Percentiles rank a stretch among this genome's conserved stretches.
Evolutionary conservation across 768 basidiomycete genomes (phyloP).

Genomic region (Cubamyces sp.): DNA sequence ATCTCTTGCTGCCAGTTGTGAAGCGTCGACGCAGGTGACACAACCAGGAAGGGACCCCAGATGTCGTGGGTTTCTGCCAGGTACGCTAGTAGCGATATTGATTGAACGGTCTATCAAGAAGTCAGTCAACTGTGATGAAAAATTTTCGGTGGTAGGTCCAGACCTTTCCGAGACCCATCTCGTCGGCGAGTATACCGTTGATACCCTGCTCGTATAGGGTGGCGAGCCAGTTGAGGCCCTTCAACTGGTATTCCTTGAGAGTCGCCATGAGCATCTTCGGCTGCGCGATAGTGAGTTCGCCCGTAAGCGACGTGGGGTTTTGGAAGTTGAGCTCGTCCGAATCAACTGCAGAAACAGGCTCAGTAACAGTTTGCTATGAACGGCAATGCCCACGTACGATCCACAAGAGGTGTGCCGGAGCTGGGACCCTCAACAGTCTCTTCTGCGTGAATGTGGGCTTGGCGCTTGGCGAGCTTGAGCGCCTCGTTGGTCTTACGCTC

Average conservation of each 20-base stretch:
- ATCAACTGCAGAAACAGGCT: constrained; percentile 59
- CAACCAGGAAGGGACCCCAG: constrained; percentile 99
- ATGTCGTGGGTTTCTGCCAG: constrained; percentile 97
- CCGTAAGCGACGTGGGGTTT: constrained; percentile 90
- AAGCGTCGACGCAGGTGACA: constrained; percentile 94
- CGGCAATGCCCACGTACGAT: constrained; percentile 54
- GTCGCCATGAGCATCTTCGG: constrained; percentile 96
- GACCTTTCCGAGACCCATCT: constrained; percentile 95
- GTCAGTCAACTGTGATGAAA: neutral
- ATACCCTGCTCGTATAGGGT: constrained; percentile 99
- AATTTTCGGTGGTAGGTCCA: constrained; percentile 19
- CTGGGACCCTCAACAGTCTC: constrained; percentile 40
- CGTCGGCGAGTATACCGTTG: constrained; percentile 98
- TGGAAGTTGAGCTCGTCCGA: constrained; percentile 99
- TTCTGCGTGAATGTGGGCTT: constrained; percentile 47
- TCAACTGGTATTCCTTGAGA: constrained; percentile 97
- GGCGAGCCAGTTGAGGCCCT: constrained; percentile 97
- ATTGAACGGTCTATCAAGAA: constrained; percentile 83
- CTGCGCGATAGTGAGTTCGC: constrained; percentile 83
- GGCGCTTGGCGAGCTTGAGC: constrained; percentile 63
- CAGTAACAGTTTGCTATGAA: neutral
- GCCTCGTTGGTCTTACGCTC: constrained; percentile 84
- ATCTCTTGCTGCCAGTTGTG: constrained; percentile 99
- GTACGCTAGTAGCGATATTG: constrained; percentile 93
- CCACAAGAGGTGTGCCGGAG: constrained; percentile 59